A percentile compares a stretch with the other conserved stretches of the same genome.
Conservation (phyloP, 2,329 filamentous ascomycete species). For the Aureobasidium subglaciale region DNA sequence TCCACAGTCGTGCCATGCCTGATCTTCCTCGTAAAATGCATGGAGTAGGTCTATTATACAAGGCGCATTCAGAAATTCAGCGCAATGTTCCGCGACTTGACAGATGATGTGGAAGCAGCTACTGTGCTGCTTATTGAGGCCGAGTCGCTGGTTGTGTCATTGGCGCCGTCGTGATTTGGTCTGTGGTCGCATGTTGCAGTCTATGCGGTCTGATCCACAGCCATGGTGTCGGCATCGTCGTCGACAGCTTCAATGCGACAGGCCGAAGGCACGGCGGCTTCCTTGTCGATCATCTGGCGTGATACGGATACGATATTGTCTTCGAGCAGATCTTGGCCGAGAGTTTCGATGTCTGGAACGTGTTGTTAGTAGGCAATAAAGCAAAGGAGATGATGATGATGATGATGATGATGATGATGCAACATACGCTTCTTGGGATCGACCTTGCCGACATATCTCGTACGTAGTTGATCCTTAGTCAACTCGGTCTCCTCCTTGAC, state of each 20-base stretch:
- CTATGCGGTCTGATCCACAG: constrained; percentile 11
- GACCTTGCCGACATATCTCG: constrained; percentile 95
- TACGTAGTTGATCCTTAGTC: constrained; percentile 96
- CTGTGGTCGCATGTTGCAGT: neutral
- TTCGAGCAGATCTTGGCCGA: constrained; percentile 93
- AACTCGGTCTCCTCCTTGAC: constrained; percentile 98
- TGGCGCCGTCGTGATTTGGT: neutral
- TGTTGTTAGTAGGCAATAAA: neutral
- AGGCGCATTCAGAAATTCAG: no score
- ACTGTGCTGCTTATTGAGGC: no score
- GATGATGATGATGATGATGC: neutral
- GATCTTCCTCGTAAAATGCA: neutral
- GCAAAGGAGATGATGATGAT: no score
- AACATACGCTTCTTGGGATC: constrained; percentile 89
- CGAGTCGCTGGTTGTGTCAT: neutral
- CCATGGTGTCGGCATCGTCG: constrained; percentile 36
- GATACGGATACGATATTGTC: constrained; percentile 99
- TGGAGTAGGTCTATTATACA: neutral
- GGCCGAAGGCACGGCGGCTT: constrained; percentile 70
- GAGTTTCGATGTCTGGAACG: constrained; percentile 75
- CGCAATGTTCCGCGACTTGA: no score
- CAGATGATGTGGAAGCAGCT: no score
- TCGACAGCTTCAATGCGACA: constrained; percentile 49
- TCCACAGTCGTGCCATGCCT: neutral
- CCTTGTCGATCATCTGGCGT: constrained; percentile 98